Percentiles rank a stretch among this genome's conserved stretches.
These are phyloP conservation scores for Cladophialophora chaetospira DNA, from an alignment of 2,329 filamentous ascomycete genomes.

Conservation along the genomic window DNA sequence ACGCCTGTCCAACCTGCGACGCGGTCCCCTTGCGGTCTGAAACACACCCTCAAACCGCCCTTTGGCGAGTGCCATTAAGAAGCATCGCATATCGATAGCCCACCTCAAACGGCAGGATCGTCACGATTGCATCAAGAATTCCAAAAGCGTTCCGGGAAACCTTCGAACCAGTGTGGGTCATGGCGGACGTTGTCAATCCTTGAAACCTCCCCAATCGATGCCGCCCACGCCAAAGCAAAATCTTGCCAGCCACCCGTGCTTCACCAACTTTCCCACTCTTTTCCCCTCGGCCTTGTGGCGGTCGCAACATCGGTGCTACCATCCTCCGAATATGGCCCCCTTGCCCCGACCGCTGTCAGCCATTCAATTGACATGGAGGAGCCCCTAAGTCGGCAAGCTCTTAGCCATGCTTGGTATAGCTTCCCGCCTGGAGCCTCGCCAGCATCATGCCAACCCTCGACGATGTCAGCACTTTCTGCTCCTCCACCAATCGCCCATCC, in stretches of 20 bases:
- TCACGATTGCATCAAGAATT: conserved; percentile 19
- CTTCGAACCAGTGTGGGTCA: conserved; percentile 17
- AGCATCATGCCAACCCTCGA: conserved; percentile 26
- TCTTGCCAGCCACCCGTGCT: conserved; percentile 22
- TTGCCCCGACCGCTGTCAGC: conserved; percentile 20
- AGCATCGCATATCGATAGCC: neutral
- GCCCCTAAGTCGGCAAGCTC: conserved; percentile 17
- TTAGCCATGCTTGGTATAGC: conserved; percentile 21
- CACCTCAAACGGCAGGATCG: conserved; percentile 5
- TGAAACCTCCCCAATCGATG: conserved; percentile 31
- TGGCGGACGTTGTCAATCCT: conserved; percentile 15
- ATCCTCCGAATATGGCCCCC: conserved; percentile 17
- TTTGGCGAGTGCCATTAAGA: conserved; percentile 1
- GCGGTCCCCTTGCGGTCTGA: conserved; percentile 10
- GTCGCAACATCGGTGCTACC: conserved; percentile 8
- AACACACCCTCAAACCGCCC: conserved; percentile 12
- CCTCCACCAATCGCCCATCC: conserved; percentile 19
- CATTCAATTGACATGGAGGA: conserved; percentile 24
- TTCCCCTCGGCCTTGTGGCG: neutral
- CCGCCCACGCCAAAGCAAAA: neutral
- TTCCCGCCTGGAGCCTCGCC: conserved; percentile 15
- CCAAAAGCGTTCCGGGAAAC: neutral
- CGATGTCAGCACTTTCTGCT: conserved; percentile 15
- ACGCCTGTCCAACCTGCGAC: conserved; percentile 16
- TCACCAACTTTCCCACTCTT: conserved; percentile 21